Evolutionary conservation across 331 rosid species (phyloP).

Genomic region (Acacia pycnantha): DNA sequence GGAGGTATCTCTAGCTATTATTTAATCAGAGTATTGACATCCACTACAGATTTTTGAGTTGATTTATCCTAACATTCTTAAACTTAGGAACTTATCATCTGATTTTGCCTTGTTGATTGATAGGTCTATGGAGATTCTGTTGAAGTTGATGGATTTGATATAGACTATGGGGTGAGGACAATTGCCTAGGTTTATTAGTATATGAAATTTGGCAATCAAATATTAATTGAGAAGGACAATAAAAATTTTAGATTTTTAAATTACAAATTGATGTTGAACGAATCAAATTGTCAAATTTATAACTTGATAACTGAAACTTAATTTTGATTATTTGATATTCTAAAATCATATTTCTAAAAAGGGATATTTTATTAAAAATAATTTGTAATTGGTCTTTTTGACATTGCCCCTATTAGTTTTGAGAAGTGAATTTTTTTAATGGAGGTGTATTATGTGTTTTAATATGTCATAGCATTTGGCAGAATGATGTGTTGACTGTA

Average conservation of each 20-base stretch:
- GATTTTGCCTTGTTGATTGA: constrained; percentile 26
- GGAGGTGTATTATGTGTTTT: constrained; percentile 8
- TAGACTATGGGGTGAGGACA: constrained; percentile 85
- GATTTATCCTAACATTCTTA: background rate
- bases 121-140: constrained; percentile 84
- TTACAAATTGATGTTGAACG: background rate
- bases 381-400: background rate
- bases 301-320: background rate
- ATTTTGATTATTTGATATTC: background rate
- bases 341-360: constrained; percentile 1
- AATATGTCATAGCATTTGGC: constrained; percentile 31
- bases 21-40: background rate
- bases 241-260: background rate
- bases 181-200: background rate
- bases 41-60: background rate
- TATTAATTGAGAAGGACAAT: constrained; percentile 1
- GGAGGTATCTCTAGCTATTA: constrained; percentile 52
- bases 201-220: background rate
- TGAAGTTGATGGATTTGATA: constrained; percentile 80
- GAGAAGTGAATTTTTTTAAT: constrained; percentile 10
- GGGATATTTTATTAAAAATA: background rate
- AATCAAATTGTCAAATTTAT: constrained; percentile 9
- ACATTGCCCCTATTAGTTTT: background rate
- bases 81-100: background rate
- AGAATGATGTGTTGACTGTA: constrained; percentile 82